Conservation (phyloP, 495 filamentous ascomycete species). For the Aspergillus hancockii region DNA sequence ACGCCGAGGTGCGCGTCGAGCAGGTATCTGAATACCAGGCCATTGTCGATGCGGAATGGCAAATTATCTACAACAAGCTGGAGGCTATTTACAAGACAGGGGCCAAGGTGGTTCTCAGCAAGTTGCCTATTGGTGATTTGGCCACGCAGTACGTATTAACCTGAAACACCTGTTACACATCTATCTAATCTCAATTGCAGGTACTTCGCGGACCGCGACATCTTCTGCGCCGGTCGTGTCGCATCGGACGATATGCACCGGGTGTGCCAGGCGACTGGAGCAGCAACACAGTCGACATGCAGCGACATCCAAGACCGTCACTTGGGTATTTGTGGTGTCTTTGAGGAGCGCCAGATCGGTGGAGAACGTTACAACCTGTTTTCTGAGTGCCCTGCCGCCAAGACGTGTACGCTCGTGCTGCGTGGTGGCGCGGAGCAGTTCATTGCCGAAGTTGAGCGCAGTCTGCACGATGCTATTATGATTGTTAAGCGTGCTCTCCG, state of each 20-base stretch:
- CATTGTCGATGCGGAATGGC: conserved; percentile 98
- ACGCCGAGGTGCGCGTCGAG: conserved; percentile 95
- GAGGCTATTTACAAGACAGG: conserved; percentile 90
- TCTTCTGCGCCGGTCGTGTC: conserved; percentile 97
- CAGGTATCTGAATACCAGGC: conserved; percentile 99
- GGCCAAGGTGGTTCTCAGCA: conserved; percentile 94
- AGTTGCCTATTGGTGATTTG: conserved; percentile 95
- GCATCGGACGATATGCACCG: conserved; percentile 93
- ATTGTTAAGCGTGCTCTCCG: conserved; percentile 96
- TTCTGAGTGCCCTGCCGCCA: conserved; percentile 89
- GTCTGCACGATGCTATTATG: conserved; percentile 98
- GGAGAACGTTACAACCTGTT: conserved; percentile 98
- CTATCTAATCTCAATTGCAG: conserved; percentile 33
- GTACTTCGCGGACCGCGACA: conserved; percentile 95
- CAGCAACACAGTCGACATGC: conserved; percentile 91
- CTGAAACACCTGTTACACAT: neutral
- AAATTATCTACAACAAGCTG: conserved; percentile 99
- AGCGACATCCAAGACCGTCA: conserved; percentile 90
- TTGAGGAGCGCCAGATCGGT: conserved; percentile 96
- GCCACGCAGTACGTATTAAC: conserved; percentile 76
- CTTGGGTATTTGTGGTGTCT: conserved; percentile 84
- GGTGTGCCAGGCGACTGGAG: conserved; percentile 91
- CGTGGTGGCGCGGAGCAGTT: conserved; percentile 98
- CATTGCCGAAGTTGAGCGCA: conserved; percentile 96
- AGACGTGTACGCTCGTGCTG: conserved; percentile 94